Conservation (phyloP, 805 yeast species). For the Wickerhamomyces bisporus region DNA sequence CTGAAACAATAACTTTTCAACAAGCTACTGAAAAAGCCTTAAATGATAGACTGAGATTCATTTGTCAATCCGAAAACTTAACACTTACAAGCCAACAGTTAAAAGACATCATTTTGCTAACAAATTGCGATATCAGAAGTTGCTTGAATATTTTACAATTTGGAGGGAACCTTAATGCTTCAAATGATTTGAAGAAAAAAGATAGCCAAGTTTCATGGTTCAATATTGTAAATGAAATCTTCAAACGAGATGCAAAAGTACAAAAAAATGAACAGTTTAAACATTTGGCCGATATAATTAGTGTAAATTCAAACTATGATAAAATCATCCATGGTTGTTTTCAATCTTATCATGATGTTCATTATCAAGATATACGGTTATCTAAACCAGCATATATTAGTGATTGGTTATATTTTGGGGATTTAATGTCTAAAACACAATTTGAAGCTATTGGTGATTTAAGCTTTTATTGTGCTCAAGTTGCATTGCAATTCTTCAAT, state of each 20-base stretch:
- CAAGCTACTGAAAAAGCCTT: constrained; percentile 48
- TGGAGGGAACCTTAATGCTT: constrained; percentile 16
- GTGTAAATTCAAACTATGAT: constrained; percentile 48
- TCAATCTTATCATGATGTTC: constrained; percentile 53
- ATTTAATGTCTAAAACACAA: constrained; percentile 41
- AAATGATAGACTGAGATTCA: constrained; percentile 42
- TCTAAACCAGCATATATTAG: constrained; percentile 54
- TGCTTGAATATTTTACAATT: constrained; percentile 84
- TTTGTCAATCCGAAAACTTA: constrained; percentile 52
- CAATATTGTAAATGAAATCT: constrained; percentile 54
- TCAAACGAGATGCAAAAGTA: constrained; percentile 43
- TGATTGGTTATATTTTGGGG: constrained; percentile 77
- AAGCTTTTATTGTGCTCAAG: constrained; percentile 48
- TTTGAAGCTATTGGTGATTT: constrained; percentile 42
- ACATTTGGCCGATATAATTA: constrained; percentile 40
- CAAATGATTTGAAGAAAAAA: constrained; percentile 34
- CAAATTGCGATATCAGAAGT: constrained; percentile 82
- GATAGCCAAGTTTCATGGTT: constrained; percentile 69
- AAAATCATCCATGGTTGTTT: constrained; percentile 71
- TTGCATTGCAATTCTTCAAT: constrained; percentile 57
- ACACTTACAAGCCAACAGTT: constrained; percentile 44
- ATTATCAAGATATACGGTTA: constrained; percentile 60
- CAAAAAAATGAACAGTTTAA: constrained; percentile 44
- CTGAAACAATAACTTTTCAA: constrained; percentile 66
- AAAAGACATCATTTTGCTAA: constrained; percentile 59